Evolutionary conservation across 2,329 filamentous ascomycete genomes (phyloP).

Genomic region (Stagonosporopsis chrysanthemi): DNA sequence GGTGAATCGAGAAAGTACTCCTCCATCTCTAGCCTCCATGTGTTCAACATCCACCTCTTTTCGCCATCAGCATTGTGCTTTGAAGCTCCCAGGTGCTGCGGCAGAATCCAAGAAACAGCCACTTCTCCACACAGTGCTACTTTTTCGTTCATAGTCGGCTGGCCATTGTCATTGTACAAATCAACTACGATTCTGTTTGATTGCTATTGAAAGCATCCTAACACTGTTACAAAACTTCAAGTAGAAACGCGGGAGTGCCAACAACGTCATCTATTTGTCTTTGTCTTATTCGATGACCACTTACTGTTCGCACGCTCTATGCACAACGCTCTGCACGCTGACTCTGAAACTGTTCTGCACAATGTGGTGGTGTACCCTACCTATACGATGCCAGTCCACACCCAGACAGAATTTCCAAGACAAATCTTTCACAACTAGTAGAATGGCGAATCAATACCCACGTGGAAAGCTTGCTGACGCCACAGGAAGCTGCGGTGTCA

Average conservation of each 20-base stretch:
- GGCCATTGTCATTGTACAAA: not conserved
- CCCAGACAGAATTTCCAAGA: not conserved
- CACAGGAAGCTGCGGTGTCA: constrained; percentile 16
- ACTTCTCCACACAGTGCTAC: no score
- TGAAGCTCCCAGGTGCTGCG: no score
- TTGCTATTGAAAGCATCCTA: not conserved
- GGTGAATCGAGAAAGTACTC: not conserved
- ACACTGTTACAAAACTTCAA: not conserved
- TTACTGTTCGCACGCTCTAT: not conserved
- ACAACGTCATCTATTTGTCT: constrained; percentile 11
- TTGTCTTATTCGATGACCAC: not conserved
- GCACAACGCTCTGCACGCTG: not conserved
- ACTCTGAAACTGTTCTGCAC: not conserved
- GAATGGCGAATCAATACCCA: not conserved
- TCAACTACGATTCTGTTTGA: not conserved
- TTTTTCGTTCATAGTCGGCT: not conserved
- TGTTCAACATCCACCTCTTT: no score
- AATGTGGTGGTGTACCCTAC: not conserved
- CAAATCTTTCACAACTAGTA: not conserved
- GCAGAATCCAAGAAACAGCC: no score
- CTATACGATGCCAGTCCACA: not conserved
- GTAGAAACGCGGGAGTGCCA: not conserved
- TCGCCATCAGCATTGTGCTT: no score
- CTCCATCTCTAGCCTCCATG: no score
- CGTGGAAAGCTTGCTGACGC: constrained; percentile 1